phyloP scores from a whole-genome alignment of 2,329 filamentous ascomycete genomes.

The Cladophialophora exuberans region DNA sequence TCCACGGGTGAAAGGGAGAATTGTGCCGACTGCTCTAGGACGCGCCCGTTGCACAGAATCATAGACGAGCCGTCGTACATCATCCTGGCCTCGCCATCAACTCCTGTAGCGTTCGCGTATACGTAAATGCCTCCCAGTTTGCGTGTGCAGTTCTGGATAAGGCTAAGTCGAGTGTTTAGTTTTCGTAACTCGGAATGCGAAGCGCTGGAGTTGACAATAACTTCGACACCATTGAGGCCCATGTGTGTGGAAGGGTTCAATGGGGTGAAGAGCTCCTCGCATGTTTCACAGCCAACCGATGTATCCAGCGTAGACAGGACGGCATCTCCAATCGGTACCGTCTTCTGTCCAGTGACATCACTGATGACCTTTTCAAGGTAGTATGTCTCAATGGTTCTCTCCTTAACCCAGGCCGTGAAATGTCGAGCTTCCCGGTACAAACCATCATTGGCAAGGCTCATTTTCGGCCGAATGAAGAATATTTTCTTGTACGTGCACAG shows the following conservation, averaged over 20 bases:
- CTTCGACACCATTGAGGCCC: slow-evolving; percentile 66
- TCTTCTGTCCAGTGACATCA: slow-evolving; percentile 58
- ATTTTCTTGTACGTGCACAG: slow-evolving; percentile 69
- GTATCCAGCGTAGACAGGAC: slow-evolving; percentile 66
- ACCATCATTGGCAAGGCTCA: slow-evolving; percentile 72
- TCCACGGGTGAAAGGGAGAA: slow-evolving; percentile 56
- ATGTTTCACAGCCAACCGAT: slow-evolving; percentile 63
- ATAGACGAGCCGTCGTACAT: slow-evolving; percentile 31
- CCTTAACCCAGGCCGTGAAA: slow-evolving; percentile 67
- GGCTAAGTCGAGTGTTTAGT: slow-evolving; percentile 63
- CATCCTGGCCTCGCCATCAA: slow-evolving; percentile 28
- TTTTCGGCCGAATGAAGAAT: slow-evolving; percentile 71
- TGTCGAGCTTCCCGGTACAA: slow-evolving; percentile 65
- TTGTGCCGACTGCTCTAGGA: slow-evolving; percentile 30
- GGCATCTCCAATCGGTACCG: slow-evolving; percentile 70
- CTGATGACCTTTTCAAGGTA: slow-evolving; percentile 64
- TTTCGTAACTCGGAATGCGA: slow-evolving; percentile 71
- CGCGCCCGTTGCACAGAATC: slow-evolving; percentile 34
- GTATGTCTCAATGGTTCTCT: slow-evolving; percentile 63
- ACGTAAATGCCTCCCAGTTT: slow-evolving; percentile 52
- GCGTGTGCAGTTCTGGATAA: slow-evolving; percentile 68
- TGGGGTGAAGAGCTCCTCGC: slow-evolving; percentile 67
- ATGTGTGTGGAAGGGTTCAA: slow-evolving; percentile 29
- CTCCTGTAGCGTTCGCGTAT: slow-evolving; percentile 63
- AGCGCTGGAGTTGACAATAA: slow-evolving; percentile 71